Evolutionary conservation across 148 eudicot species (phyloP), one percentile per base, ranked within the genome.

Genomic region (Amaranthus palmeri): DNA sequence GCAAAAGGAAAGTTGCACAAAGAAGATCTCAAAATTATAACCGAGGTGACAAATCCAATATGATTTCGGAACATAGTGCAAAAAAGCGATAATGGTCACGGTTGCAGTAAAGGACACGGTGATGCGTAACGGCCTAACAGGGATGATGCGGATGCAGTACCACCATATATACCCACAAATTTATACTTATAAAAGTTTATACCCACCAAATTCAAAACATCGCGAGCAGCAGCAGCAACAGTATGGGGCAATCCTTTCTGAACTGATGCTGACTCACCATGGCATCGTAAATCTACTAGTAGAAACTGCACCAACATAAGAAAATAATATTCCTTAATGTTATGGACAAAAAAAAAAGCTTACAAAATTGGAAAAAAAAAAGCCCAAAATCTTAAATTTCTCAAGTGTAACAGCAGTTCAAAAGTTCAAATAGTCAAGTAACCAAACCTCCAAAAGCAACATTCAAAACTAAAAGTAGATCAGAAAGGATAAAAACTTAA

Each of bases 181-280:
- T 36, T 49, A 41, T 57, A 25, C 50, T 42, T 10, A 36, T 4
- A 58, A 4, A 57, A 71, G 79, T 63, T 45, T 43, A 15, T 72
- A 76, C 90, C 43, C 75, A 92, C 93, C 72, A 92, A 84, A 77
- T 90, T 85, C 83, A 92, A 75, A 77, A 92, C 89, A 81, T 92
- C 97, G 80, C 83, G 88, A 72, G 96, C 97, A 76, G 97, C 87
- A 80, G 91, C 79, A 25, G 91, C 87, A 82, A 92, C 96, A 62
- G 91, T 81, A 74, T 92, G 85, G 13, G 93, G 87, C 5, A 85
- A 79, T 72, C 80, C 85, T 80, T 92, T 92, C 81, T 78, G 80
- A 68, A 83, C 72, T 55, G 85, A 82, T 69, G 97, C 87, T 48
- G 97, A 90, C 71, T 92, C 97, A 70, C 97, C 97, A 74, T 92